A percentile compares a stretch with the other conserved stretches of the same genome.
These are phyloP conservation scores for Jatropha curcas DNA, from an alignment of 345 rosid genomes.

Conservation along the genomic window DNA sequence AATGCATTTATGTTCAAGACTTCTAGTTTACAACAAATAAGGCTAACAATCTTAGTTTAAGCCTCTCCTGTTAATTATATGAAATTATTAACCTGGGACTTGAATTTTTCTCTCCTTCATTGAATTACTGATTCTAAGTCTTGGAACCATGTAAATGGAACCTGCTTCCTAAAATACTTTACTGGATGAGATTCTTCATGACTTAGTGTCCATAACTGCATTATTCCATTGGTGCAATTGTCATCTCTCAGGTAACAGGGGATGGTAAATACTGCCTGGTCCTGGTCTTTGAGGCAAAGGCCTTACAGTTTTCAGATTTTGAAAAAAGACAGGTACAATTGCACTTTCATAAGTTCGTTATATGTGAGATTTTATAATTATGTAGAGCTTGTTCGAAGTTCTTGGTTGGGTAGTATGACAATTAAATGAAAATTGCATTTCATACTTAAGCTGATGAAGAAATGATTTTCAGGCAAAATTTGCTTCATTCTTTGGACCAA, in stretches of 20 bases:
- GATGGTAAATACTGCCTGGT: slow-evolving; percentile 81
- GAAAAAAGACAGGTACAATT: slow-evolving; percentile 70
- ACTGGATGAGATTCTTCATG: neutral
- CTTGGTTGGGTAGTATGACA: neutral
- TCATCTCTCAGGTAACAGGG: slow-evolving; percentile 53
- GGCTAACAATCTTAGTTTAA: neutral
- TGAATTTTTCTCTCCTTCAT: neutral
- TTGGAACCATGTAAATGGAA: neutral
- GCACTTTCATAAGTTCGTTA: neutral
- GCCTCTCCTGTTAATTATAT: neutral
- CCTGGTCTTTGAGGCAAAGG: slow-evolving; percentile 78
- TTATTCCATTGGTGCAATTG: neutral
- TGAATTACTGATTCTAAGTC: neutral
- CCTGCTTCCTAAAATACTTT: neutral
- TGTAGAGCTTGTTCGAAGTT: neutral
- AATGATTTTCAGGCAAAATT: slow-evolving; percentile 68
- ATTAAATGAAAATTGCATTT: slow-evolving; percentile 9
- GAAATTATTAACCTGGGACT: neutral
- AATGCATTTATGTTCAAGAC: neutral
- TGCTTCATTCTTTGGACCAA: slow-evolving; percentile 89
- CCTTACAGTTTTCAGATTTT: slow-evolving; percentile 71
- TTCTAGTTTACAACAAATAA: neutral
- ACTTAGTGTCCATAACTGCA: neutral
- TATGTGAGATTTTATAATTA: neutral
- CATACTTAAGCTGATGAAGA: slow-evolving; percentile 12